Percentiles rank a stretch among this genome's conserved stretches.
Conservation (phyloP, 1,139 yeast species). For the Kodamaea alishanica region DNA sequence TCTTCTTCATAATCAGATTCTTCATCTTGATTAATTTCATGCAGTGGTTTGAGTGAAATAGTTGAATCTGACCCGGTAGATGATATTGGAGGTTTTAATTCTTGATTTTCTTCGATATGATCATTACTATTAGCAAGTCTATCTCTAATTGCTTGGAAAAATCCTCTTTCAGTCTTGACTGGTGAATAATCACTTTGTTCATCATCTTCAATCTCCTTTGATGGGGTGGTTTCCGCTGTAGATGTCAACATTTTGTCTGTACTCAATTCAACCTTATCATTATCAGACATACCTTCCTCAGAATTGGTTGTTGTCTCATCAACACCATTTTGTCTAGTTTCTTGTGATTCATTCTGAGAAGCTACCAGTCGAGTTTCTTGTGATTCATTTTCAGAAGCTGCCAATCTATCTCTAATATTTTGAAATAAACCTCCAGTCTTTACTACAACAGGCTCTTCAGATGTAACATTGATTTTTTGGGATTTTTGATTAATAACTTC, state of each 20-base stretch:
- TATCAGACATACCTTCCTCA: constrained; percentile 16
- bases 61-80: constrained; percentile 23
- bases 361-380: not conserved
- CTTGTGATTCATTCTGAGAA: not conserved
- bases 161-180: constrained; percentile 13
- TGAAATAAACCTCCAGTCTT: constrained; percentile 30
- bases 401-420: constrained; percentile 31
- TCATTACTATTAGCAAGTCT: constrained; percentile 11
- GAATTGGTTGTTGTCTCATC: constrained; percentile 7
- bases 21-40: not conserved
- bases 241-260: constrained; percentile 18
- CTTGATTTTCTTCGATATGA: constrained; percentile 7
- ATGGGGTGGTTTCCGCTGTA: constrained; percentile 33
- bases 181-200: constrained; percentile 12
- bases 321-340: not conserved
- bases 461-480: constrained; percentile 7
- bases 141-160: constrained; percentile 20
- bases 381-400: constrained; percentile 13
- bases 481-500: constrained; percentile 1
- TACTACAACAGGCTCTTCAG: constrained; percentile 11
- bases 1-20: constrained; percentile 8
- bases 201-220: constrained; percentile 21
- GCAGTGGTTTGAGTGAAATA: constrained; percentile 5
- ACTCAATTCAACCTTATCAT: constrained; percentile 18
- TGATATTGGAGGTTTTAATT: constrained; percentile 12